Conservation (phyloP, 2,329 filamentous ascomycete genomes). For the Allantophomopsis cytisporea region DNA sequence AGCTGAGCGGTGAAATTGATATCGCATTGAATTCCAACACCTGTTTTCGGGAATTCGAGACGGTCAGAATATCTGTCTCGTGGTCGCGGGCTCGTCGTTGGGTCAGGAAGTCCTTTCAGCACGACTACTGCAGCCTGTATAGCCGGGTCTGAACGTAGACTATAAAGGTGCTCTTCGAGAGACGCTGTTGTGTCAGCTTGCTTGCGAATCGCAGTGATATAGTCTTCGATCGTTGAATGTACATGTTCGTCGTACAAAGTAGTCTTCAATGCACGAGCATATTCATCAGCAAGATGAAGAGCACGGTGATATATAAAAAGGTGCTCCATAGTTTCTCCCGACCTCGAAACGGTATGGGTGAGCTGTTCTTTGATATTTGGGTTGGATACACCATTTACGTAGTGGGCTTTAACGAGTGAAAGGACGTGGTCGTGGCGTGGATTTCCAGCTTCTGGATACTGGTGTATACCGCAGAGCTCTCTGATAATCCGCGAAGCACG, state of each 20-base stretch:
- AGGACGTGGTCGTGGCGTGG: conserved; percentile 9
- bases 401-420: conserved; percentile 24
- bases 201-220: conserved; percentile 33
- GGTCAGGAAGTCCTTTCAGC: conserved; percentile 23
- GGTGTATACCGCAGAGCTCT: conserved; percentile 17
- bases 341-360: neutral
- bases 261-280: conserved; percentile 36
- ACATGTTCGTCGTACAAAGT: conserved; percentile 27
- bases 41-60: conserved; percentile 66
- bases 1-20: conserved; percentile 85
- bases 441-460: conserved; percentile 1
- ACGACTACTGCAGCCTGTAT: conserved; percentile 21
- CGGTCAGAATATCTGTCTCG: conserved; percentile 40
- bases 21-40: conserved; percentile 76
- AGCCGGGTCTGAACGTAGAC: neutral
- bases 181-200: neutral
- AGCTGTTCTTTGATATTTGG: conserved; percentile 30
- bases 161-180: neutral
- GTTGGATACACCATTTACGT: conserved; percentile 37
- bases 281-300: conserved; percentile 40
- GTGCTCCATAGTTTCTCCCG: too few species aligned
- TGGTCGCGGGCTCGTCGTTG: conserved; percentile 34
- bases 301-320: conserved; percentile 29
- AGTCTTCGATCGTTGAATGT: conserved; percentile 26
- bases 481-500: conserved; percentile 27